These are phyloP conservation scores for Daldinia grandis DNA, from an alignment of 495 filamentous ascomycete species.

Conservation along the genomic window DNA sequence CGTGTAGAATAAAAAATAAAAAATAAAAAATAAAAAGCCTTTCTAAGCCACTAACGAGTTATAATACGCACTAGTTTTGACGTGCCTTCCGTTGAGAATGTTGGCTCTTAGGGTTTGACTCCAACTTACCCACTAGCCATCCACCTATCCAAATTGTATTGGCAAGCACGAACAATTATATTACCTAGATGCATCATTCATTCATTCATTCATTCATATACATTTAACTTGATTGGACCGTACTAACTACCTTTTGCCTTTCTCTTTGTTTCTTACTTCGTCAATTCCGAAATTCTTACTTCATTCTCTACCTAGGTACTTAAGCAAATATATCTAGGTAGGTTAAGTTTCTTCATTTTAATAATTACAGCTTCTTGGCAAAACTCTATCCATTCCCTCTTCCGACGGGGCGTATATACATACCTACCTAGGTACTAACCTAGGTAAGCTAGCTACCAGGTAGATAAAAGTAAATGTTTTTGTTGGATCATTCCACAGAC, in stretches of 20 bases:
- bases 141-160: not conserved
- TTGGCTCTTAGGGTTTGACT: not conserved
- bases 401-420: too few species aligned
- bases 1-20: not conserved
- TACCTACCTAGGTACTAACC: too few species aligned
- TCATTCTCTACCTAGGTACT: not conserved
- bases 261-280: not conserved
- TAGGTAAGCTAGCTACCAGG: too few species aligned
- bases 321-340: not conserved
- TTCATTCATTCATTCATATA: too few species aligned
- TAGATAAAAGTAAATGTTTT: not conserved
- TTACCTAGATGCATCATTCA: too few species aligned
- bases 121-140: too few species aligned
- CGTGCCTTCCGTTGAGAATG: not conserved
- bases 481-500: not conserved
- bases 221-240: not conserved
- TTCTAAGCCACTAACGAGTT: not conserved
- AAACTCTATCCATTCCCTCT: not conserved
- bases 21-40: not conserved
- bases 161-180: conserved; percentile 1
- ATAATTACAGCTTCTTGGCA: not conserved
- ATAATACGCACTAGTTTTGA: not conserved
- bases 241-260: not conserved
- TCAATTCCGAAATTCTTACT: not conserved
- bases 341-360: not conserved